Percentiles rank a stretch among this genome's conserved stretches.
These are phyloP conservation scores for Ormosia emarginata DNA, from an alignment of 306 rosid genomes.

Conservation along the genomic window DNA sequence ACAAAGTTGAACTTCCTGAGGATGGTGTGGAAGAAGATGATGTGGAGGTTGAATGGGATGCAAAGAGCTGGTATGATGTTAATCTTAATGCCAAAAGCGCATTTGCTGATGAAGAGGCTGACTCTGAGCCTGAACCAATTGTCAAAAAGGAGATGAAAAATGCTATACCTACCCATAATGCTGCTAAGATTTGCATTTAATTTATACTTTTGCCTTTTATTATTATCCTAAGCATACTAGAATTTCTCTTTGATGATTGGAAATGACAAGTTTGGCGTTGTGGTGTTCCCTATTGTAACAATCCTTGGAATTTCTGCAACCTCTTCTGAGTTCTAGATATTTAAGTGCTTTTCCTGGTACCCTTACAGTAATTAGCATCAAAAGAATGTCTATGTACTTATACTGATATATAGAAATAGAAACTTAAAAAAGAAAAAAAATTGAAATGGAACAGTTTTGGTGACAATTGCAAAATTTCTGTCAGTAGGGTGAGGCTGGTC, in stretches of 20 bases:
- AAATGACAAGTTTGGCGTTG: not conserved
- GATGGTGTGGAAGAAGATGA: constrained; percentile 63
- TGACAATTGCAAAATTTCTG: no score
- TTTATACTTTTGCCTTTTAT: not conserved
- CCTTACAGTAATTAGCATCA: no score
- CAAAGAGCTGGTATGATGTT: constrained; percentile 94
- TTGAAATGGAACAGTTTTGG: no score
- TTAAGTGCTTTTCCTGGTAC: not conserved
- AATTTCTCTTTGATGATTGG: constrained; percentile 9
- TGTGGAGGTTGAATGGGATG: constrained; percentile 91
- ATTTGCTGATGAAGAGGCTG: constrained; percentile 90
- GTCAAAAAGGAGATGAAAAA: constrained; percentile 45
- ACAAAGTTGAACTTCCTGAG: constrained; percentile 54
- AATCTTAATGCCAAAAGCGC: constrained; percentile 57
- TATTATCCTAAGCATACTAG: not conserved
- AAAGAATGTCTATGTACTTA: not conserved
- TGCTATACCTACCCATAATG: constrained; percentile 29
- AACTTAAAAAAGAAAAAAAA: not conserved
- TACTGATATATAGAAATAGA: not conserved
- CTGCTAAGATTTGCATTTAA: constrained; percentile 41
- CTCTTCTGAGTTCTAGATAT: not conserved
- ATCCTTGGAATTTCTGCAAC: no score
- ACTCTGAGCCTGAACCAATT: constrained; percentile 54
- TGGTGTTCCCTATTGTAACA: not conserved
- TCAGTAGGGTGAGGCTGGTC: constrained; percentile 99